Evolutionary conservation across 768 basidiomycete genomes (phyloP).

Genomic region (Psilocybe azurescens): DNA sequence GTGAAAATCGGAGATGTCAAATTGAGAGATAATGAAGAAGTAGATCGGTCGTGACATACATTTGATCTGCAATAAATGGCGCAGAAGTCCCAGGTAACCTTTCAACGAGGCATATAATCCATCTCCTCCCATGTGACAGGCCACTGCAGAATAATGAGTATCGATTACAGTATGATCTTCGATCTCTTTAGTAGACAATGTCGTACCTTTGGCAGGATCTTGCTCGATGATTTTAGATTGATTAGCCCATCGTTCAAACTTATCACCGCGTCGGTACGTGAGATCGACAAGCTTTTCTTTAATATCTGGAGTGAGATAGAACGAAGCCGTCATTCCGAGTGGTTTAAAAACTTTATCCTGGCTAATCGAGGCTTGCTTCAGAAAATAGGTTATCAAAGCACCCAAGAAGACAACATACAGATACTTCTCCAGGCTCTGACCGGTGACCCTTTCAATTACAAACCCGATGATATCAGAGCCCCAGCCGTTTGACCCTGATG

Average conservation of each 20-base stretch:
- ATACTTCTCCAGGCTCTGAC: slow-evolving; percentile 32
- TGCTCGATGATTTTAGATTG: slow-evolving; percentile 25
- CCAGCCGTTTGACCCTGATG: slow-evolving; percentile 34
- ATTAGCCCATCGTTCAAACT: slow-evolving; percentile 19
- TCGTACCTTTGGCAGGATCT: slow-evolving; percentile 28
- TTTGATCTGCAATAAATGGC: background rate
- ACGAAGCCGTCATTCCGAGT: slow-evolving; percentile 32
- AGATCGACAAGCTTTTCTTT: slow-evolving; percentile 24
- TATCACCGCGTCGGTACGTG: slow-evolving; percentile 23
- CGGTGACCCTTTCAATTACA: slow-evolving; percentile 34
- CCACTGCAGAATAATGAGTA: background rate
- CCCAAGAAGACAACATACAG: slow-evolving; percentile 21
- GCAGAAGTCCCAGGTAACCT: background rate
- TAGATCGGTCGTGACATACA: background rate
- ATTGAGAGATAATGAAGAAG: too few species aligned
- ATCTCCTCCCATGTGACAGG: background rate
- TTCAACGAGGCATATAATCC: background rate
- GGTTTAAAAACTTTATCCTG: slow-evolving; percentile 35
- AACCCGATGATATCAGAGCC: slow-evolving; percentile 37
- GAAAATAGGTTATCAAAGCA: background rate
- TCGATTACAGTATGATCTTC: background rate
- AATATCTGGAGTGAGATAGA: slow-evolving; percentile 31
- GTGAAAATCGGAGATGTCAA: too few species aligned
- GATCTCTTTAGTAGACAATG: background rate
- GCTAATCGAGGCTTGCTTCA: slow-evolving; percentile 13